Percentiles rank a stretch among this genome's conserved stretches.
These are phyloP conservation scores for Xylaria scruposa DNA, from an alignment of 495 filamentous ascomycete genomes.

Conservation along the genomic window DNA sequence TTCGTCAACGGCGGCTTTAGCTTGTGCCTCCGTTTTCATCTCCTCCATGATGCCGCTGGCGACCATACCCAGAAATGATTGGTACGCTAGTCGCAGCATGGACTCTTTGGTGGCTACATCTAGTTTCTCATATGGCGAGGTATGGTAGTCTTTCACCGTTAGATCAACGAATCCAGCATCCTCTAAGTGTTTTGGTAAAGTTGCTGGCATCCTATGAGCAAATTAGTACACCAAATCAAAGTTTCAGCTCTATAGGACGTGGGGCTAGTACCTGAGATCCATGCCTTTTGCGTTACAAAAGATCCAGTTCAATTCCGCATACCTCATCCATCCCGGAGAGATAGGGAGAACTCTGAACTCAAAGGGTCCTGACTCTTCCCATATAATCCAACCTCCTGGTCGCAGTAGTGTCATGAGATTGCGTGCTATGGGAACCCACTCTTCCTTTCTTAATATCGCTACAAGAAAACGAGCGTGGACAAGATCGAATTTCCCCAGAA, in stretches of 20 bases:
- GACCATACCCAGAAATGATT: constrained; percentile 16
- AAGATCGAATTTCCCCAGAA: constrained; percentile 14
- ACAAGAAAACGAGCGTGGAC: constrained; percentile 23
- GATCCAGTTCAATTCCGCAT: constrained; percentile 7
- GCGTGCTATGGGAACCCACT: constrained; percentile 12
- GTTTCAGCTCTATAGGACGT: not conserved
- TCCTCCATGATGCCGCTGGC: constrained; percentile 16
- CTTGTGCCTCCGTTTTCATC: constrained; percentile 18
- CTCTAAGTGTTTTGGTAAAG: constrained; percentile 9
- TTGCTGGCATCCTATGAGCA: constrained; percentile 21
- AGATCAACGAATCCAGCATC: constrained; percentile 18
- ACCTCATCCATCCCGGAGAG: constrained; percentile 11
- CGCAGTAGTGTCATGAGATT: constrained; percentile 16
- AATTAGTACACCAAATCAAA: not conserved
- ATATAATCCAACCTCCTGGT: constrained; percentile 18
- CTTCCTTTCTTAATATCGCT: constrained; percentile 1
- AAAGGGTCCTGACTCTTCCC: constrained; percentile 21
- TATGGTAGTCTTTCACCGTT: constrained; percentile 7
- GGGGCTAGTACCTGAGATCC: constrained; percentile 9
- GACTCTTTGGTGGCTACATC: constrained; percentile 21
- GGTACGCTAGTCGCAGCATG: constrained; percentile 12
- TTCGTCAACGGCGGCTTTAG: constrained; percentile 9
- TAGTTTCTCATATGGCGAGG: not conserved
- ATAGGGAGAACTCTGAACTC: constrained; percentile 15
- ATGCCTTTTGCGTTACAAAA: constrained; percentile 13